Percentiles rank a stretch among this genome's conserved stretches.
These are phyloP conservation scores for Rosa multiflora DNA, from an alignment of 306 rosid genomes.

Conservation along the genomic window DNA sequence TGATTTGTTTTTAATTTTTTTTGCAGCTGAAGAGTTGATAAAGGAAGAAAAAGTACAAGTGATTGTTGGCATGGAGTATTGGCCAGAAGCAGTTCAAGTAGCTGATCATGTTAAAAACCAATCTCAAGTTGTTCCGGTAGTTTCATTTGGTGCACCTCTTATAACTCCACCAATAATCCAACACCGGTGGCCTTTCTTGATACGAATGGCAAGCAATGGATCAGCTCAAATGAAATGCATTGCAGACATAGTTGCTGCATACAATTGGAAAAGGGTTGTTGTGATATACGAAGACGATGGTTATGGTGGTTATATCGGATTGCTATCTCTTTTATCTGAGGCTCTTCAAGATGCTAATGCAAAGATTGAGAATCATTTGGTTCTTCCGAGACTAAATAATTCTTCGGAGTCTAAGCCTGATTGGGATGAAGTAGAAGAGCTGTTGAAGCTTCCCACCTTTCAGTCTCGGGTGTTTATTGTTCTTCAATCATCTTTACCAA, in stretches of 20 bases:
- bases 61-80: constrained; percentile 35
- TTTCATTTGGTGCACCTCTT: constrained; percentile 32
- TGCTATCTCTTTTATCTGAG: constrained; percentile 45
- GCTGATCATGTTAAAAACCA: constrained; percentile 16
- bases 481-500: constrained; percentile 54
- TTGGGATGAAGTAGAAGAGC: constrained; percentile 46
- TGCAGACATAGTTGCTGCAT: constrained; percentile 24
- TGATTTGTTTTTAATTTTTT: background rate
- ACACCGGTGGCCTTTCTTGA: constrained; percentile 33
- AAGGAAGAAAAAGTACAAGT: constrained; percentile 22
- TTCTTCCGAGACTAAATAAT: constrained; percentile 45
- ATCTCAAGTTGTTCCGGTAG: constrained; percentile 21
- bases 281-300: constrained; percentile 31
- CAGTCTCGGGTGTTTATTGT: constrained; percentile 58
- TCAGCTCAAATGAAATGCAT: constrained; percentile 23
- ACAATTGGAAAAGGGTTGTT: constrained; percentile 24
- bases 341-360: constrained; percentile 48
- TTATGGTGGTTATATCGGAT: constrained; percentile 41
- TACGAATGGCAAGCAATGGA: constrained; percentile 23
- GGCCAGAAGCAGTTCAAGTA: constrained; percentile 33
- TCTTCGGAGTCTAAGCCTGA: constrained; percentile 45
- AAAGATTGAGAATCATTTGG: constrained; percentile 48
- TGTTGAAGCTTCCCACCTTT: constrained; percentile 30
- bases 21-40: constrained; percentile 35
- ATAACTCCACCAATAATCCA: constrained; percentile 26